phyloP scores from a whole-genome alignment of 257 asterid species.

The Cynanchum wilfordii region DNA sequence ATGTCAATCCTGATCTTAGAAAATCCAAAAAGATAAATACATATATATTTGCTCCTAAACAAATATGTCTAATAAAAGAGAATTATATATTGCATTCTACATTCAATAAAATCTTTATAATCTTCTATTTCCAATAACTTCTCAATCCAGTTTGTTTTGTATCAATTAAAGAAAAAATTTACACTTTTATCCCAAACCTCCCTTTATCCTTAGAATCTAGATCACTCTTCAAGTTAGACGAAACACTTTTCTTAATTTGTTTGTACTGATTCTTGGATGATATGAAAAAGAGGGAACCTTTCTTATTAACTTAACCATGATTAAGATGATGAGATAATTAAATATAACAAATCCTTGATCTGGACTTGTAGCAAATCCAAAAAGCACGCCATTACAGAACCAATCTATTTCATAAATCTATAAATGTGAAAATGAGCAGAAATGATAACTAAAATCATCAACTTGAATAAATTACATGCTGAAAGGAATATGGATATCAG shows the following conservation, averaged over 20 bases:
- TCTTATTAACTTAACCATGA: neutral
- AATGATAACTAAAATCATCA: neutral
- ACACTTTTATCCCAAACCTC: neutral
- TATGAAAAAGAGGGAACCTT: no score
- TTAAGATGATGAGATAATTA: neutral
- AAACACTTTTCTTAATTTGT: neutral
- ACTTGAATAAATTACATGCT: neutral
- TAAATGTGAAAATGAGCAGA: neutral
- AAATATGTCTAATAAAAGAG: neutral
- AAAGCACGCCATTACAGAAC: neutral
- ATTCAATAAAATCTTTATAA: neutral
- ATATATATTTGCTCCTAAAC: neutral
- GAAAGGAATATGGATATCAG: neutral
- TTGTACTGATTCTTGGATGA: no score
- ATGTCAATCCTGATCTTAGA: neutral
- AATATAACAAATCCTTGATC: neutral
- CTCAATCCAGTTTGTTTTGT: neutral
- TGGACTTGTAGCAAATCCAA: neutral
- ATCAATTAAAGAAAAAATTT: neutral
- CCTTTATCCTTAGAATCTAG: neutral
- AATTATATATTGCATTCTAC: neutral
- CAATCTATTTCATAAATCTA: neutral
- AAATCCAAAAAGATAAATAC: neutral
- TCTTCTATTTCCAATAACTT: neutral
- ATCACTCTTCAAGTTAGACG: neutral